Evolutionary conservation across 1,139 yeast genomes (phyloP), one percentile per base, ranked within the genome.

Genomic region (Zygosaccharomyces sapae): DNA sequence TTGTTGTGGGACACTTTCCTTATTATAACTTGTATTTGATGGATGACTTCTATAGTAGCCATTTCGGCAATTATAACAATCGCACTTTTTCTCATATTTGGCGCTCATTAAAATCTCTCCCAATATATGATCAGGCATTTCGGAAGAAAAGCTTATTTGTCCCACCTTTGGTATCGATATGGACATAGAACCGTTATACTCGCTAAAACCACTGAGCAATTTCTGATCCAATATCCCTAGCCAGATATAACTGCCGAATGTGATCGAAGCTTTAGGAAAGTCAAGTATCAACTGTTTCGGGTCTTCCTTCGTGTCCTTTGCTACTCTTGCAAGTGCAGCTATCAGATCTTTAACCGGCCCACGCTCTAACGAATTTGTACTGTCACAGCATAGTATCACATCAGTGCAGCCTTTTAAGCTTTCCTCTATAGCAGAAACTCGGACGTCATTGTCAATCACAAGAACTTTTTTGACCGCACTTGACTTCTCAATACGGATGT

Each of bases 201-300:
- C 40, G 7, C 29, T 33, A 3, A 45, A 20, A 22, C 43, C 12
- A 5, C 20, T 43, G 33, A 53, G 48, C 22, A 56, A 45, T 7
- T 48, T 41, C 5, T 41, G 38, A 38, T 49, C 48, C 19, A 52
- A 38, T 7, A 57, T 43, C 4, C 57, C 22, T 19, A 19, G 22
- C 61, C 35, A 55, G 55, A 19, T 56, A 39, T n/a, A 45, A 43
- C 38, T 49, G 49, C n/a, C 47, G 53, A 2, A 50, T 29, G 16
- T 24, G 27, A 16, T 12, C 33, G 37, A 33, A 5, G 7, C 31
- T 2, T 31, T 18, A 12, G 36, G 41, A n/a, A 41, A 46, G 43
- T 49, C 55, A 46, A 38, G 47, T 27, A 33, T 39, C 47, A 33
- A 19, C 22, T 19, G 22, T 19, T 19, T 19, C 22, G 22, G 22